Evolutionary conservation across 2,329 filamentous ascomycete genomes (phyloP).

Genomic region (Cladosporium phlei): DNA sequence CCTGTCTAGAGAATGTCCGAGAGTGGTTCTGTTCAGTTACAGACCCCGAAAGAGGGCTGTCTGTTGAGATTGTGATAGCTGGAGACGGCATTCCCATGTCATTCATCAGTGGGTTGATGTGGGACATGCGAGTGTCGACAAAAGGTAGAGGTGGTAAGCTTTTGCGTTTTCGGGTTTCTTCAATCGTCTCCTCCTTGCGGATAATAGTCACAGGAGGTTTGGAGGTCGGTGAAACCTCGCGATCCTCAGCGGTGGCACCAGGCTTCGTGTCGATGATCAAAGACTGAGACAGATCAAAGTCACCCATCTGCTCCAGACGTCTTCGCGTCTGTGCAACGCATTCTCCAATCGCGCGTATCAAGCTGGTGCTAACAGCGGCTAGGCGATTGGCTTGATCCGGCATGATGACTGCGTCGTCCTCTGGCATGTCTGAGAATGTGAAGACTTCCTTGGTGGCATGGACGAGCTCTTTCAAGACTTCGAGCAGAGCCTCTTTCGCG

Average conservation of each 20-base stretch:
- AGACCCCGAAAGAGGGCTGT: conserved; percentile 1
- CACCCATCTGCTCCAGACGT: conserved; percentile 71
- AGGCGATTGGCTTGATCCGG: conserved; percentile 42
- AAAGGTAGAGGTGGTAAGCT: conserved; percentile 4
- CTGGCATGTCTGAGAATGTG: conserved; percentile 60
- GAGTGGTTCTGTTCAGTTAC: not conserved
- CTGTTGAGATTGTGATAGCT: conserved; percentile 2
- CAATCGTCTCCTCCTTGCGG: not conserved
- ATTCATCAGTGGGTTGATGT: conserved; percentile 7
- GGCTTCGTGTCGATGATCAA: not conserved
- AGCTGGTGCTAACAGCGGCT: conserved; percentile 26
- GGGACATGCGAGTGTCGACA: conserved; percentile 11
- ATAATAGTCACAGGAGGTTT: not conserved
- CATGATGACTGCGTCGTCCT: conserved; percentile 71
- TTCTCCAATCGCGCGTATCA: conserved; percentile 76
- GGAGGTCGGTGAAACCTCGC: not conserved
- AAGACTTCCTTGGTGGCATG: conserved; percentile 76
- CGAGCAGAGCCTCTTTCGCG: conserved; percentile 71
- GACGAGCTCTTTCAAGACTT: conserved; percentile 73
- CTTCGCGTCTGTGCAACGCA: conserved; percentile 82
- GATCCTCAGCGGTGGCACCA: not conserved
- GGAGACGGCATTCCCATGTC: conserved; percentile 11
- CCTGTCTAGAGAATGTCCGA: not conserved
- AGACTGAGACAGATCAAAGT: conserved; percentile 24
- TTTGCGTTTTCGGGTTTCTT: conserved; percentile 9